Evolutionary conservation across 331 rosid genomes (phyloP), one percentile per base, ranked within the genome.

Genomic region (Spiraea crenata): DNA sequence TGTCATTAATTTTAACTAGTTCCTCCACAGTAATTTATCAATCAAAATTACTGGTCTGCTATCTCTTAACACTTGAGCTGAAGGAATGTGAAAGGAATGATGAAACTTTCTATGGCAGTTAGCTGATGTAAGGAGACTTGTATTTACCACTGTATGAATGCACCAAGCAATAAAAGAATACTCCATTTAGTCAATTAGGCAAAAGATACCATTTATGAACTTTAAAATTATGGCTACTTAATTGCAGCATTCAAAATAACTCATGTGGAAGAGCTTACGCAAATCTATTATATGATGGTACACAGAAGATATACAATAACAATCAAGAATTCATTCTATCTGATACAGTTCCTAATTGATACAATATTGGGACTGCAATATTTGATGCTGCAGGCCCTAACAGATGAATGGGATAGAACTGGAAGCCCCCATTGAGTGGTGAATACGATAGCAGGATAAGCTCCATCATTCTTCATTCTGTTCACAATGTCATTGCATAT

Each of bases 401-500:
- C 49, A 55, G 90, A 84, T n/a, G 85, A 74, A 72, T 82, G 86
- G 74, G 88, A 80, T 0, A 89, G 46, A 84, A 82, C 79, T 14
- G 96, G 95, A 67, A 90, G 76, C 19, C 95, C 98, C 96, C 85
- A 83, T 7, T 92, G 88, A 16, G 90, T 75, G 11, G 84, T 80
- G 31, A 88, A 74, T 79, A 86, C 65, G 73, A 86, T 41, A 19
- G 73, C 65, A 0, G 98, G 88, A 55, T 70, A 78, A 0, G 56
- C 73, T 59, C 70, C 81, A 51, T 85, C 89, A 37, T 72, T 51
- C 70, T 76, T 88, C 80, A 84, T 70, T 79, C 82, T 19, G n/a
- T 63, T 81, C 4, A 79, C 80, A 55, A 90, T 31, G 2, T 88
- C 81, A 63, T 4, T 74, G 80, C 70, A 88, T n/a, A 86, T 76